Evolutionary conservation across 148 eudicot species (phyloP).

Genomic region (Nepenthes gracilis): DNA sequence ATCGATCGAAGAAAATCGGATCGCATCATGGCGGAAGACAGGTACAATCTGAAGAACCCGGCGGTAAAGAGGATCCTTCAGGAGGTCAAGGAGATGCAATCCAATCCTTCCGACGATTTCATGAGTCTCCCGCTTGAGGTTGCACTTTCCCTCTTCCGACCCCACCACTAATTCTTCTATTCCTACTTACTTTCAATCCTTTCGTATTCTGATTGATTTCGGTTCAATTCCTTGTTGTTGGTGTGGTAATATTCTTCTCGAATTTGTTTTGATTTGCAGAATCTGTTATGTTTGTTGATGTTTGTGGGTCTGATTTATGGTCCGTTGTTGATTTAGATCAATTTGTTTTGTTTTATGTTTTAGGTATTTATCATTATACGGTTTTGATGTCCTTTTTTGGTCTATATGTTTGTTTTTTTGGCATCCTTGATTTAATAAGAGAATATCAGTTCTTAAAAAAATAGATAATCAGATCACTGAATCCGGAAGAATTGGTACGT

Average conservation of each 20-base stretch:
- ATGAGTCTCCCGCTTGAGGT: slow-evolving; percentile 97
- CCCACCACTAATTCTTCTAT: neutral
- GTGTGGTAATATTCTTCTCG: neutral
- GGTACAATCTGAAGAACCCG: slow-evolving; percentile 83
- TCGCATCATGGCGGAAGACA: slow-evolving; percentile 43
- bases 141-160: neutral
- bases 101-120: slow-evolving; percentile 92
- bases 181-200: neutral
- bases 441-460: no score
- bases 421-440: no score
- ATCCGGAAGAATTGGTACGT: no score
- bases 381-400: neutral
- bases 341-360: no score
- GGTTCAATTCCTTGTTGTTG: neutral
- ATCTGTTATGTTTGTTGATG: no score
- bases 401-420: neutral
- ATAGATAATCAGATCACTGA: no score
- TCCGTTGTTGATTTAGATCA: no score
- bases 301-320: no score
- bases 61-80: slow-evolving; percentile 92
- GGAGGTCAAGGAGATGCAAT: slow-evolving; percentile 97
- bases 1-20: neutral
- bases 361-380: no score
- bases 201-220: slow-evolving; percentile 1
- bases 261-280: no score